Base-by-base conservation (phyloP, 495 filamentous ascomycete genomes). In the Penicillium flavigenum region DNA sequence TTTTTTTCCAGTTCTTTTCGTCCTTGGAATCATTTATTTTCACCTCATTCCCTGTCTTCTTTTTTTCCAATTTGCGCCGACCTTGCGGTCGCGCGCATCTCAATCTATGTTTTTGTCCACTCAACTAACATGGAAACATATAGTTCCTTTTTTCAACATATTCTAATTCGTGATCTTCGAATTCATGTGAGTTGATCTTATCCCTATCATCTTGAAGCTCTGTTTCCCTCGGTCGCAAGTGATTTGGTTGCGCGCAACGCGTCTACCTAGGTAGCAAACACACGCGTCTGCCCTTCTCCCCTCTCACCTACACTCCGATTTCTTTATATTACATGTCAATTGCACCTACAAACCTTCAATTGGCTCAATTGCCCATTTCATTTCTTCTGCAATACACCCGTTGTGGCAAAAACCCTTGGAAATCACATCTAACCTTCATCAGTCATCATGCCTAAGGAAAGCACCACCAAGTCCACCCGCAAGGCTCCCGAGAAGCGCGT, bases 381-480 rank as follows among this genome's bases (percentile, higher is more conserved):
- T 26, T 51, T 41, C 26, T 17, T 16, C 9, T 7, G 8, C 17
- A 17, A 14, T 24, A 24, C 10, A 44, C 22, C 45, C 22, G 20
- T 26, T 31, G 29, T 54, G n/a, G n/a, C 56, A 19, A 29, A 39
- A 32, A 24, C 22, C 20, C 20, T 49, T 42, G 29, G 27, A 27
- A 9, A 24, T 14, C 42, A 44, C 11, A 22, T 44, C 63, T 47
- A 41, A 50, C 42, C 24, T 31, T 47, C 26, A 42, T 47, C 51
- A 62, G 56, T 72, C 79, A 86, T 59, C 59, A 92, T 93, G 88
- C 87, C 88, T 72, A 90, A 91, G 80, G 85, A 86, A 60, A 85
- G 84, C 75, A 73, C 78, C 49, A 82, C 80, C 62, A 85, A 85
- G 76, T 73, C 78, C 47, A 82, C 80, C 61, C 73, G 73, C 68